Conservation (phyloP, 1,139 yeast species). For the Ogataea hybrid region DNA sequence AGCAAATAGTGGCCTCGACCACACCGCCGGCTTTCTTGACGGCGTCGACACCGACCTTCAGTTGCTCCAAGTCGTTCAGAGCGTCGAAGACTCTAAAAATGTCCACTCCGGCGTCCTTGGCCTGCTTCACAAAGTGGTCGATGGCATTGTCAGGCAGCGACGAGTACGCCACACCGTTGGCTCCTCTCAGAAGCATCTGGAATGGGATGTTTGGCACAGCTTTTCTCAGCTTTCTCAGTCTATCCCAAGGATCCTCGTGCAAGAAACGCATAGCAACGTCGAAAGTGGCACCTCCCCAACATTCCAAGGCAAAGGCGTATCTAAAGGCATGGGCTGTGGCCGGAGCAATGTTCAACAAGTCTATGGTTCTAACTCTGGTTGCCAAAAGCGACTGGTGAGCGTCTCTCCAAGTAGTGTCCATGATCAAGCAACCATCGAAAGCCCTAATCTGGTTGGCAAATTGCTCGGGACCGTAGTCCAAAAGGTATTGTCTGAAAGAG, state of each 20-base stretch:
- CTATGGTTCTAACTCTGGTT: constrained; percentile 94
- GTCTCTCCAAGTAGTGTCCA: constrained; percentile 99
- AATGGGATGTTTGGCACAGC: constrained; percentile 97
- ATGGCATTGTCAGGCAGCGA: constrained; percentile 98
- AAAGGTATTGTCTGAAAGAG: constrained; percentile 91
- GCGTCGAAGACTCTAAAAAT: constrained; percentile 98
- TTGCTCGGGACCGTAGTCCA: constrained; percentile 82
- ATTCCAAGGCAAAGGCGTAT: constrained; percentile 93
- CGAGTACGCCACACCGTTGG: constrained; percentile 98
- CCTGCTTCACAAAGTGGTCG: constrained; percentile 93
- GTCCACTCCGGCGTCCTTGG: constrained; percentile 94
- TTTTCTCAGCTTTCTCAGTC: constrained; percentile 82
- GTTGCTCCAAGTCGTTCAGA: constrained; percentile 91
- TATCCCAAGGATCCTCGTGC: constrained; percentile 98
- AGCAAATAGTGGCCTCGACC: constrained; percentile 96
- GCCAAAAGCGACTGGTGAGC: constrained; percentile 99
- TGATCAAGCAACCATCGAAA: constrained; percentile 82
- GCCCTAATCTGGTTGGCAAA: constrained; percentile 86
- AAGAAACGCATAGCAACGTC: constrained; percentile 98
- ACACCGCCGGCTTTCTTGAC: constrained; percentile 99
- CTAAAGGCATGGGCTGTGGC: constrained; percentile 88
- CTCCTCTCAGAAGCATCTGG: constrained; percentile 99
- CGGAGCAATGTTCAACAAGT: constrained; percentile 86
- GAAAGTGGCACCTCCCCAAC: constrained; percentile 99
- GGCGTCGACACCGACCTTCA: constrained; percentile 96